Base-by-base conservation (phyloP, 345 rosid species). In the Schrenkiella parvula region DNA sequence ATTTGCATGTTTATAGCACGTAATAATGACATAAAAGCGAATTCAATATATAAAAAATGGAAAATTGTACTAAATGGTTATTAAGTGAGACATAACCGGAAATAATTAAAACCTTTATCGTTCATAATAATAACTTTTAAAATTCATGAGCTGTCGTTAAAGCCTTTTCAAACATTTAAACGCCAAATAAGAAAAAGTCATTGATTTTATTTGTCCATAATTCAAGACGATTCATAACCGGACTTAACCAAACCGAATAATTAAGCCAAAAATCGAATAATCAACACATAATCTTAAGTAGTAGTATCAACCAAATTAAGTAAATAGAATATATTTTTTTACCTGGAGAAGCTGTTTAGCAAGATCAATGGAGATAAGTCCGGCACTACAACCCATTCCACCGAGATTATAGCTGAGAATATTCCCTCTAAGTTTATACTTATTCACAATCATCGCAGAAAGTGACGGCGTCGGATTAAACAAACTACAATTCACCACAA, bases 381-480 rank as follows among this genome's bases (percentile, higher is more conserved):
- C 83, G 19, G 86, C 84, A 57, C 89, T 86, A 52, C 87, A 86
- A 32, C 83, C 89, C 89, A 86, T 86, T 17, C 87, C 87, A 23
- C 83, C 84, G 9, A 86, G 87, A 77, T 86, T 86, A 34, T 80
- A 86, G 64, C 78, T 82, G 50, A 69, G 2, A n/a, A 80, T 78
- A 11, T 82, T 82, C 4, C 80, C 82, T 67, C 84, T 74, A 55
- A 86, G 87, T 61, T 75, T 82, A 82, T 82, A 84, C 38, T 34
- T 78, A 13, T 82, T 83, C 28, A 84, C 82, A 28, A 86, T 55
- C 79, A 64, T 72, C 2, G 86, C 83, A 10, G 86, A 80, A 4
- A 86, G 70, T 10, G 89, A 86, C 1, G 89, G 89, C 0, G 77
- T 72, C 5, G 89, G 87, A 52, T 77, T 83, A 63, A 86, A 77